Conservation (phyloP, 2,329 filamentous ascomycete genomes). For the Neurospora crassa region DNA sequence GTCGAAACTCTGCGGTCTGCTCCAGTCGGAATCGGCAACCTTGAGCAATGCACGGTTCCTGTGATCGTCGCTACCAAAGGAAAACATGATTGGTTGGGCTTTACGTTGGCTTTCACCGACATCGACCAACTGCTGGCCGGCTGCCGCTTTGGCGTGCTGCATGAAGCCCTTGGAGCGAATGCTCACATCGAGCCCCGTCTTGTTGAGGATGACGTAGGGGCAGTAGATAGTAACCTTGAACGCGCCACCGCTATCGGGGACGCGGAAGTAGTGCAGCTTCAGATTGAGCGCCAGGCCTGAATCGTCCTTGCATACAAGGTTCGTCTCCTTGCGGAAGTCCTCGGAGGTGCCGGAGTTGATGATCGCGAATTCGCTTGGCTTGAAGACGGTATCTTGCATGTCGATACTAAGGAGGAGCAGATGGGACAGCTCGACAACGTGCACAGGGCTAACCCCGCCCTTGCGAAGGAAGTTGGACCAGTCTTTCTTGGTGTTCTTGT, state of each 20-base stretch:
- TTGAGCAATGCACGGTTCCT: constrained; percentile 84
- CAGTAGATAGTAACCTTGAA: constrained; percentile 95
- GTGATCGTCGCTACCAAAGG: constrained; percentile 77
- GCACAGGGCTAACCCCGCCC: constrained; percentile 91
- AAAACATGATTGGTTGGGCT: constrained; percentile 90
- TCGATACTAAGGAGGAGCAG: constrained; percentile 86
- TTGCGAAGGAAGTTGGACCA: constrained; percentile 98
- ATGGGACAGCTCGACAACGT: constrained; percentile 93
- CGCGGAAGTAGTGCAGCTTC: constrained; percentile 80
- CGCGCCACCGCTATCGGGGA: constrained; percentile 86
- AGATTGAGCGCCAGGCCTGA: constrained; percentile 71
- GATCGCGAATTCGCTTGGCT: constrained; percentile 91
- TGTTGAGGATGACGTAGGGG: constrained; percentile 90
- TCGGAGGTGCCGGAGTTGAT: constrained; percentile 84
- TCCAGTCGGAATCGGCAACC: constrained; percentile 87
- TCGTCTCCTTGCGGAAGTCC: constrained; percentile 79
- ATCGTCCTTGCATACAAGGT: constrained; percentile 73
- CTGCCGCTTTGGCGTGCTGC: constrained; percentile 69
- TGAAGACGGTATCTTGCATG: constrained; percentile 93
- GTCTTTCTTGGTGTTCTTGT: constrained; percentile 96
- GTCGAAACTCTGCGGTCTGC: constrained; percentile 95
- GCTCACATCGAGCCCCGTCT: constrained; percentile 81
- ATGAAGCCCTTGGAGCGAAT: constrained; percentile 85
- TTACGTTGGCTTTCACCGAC: constrained; percentile 52
- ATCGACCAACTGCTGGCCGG: constrained; percentile 60